Conservation (phyloP, 208 protist genomes). For the Leishmania braziliensis region DNA sequence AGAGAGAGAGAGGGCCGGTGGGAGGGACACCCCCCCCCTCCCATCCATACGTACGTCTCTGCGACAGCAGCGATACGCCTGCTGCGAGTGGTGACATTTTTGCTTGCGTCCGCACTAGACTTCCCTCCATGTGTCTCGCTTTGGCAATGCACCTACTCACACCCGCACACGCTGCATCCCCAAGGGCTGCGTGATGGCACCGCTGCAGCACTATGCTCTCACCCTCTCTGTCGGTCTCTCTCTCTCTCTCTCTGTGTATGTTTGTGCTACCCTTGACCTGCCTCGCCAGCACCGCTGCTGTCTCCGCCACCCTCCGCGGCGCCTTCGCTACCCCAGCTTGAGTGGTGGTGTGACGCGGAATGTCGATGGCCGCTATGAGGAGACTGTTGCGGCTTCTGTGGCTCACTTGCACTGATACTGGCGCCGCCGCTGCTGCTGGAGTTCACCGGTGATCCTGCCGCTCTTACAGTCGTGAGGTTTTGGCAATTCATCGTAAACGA, state of each 20-base stretch:
- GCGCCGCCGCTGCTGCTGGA: background rate
- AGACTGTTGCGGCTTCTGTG: background rate
- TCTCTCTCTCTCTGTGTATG: background rate
- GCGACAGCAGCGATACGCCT: background rate
- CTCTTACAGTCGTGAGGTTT: background rate
- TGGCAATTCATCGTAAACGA: background rate
- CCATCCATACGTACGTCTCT: no score
- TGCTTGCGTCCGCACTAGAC: background rate
- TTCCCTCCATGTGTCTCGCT: background rate
- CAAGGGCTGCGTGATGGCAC: background rate
- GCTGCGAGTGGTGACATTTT: background rate
- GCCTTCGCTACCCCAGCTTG: background rate
- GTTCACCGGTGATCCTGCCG: background rate
- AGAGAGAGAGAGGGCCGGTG: no score
- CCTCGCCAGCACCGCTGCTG: background rate
- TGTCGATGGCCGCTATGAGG: background rate
- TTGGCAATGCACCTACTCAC: background rate
- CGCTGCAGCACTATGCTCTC: background rate
- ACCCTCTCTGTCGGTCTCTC: no score
- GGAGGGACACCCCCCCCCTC: no score
- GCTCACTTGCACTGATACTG: background rate
- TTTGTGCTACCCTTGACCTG: background rate
- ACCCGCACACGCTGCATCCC: background rate
- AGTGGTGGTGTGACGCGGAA: background rate
- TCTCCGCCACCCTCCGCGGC: background rate